A percentile compares a stretch with the other conserved stretches of the same genome.
phyloP scores from a whole-genome alignment of 2,329 filamentous ascomycete species.

The Elsinoe necatrix region DNA sequence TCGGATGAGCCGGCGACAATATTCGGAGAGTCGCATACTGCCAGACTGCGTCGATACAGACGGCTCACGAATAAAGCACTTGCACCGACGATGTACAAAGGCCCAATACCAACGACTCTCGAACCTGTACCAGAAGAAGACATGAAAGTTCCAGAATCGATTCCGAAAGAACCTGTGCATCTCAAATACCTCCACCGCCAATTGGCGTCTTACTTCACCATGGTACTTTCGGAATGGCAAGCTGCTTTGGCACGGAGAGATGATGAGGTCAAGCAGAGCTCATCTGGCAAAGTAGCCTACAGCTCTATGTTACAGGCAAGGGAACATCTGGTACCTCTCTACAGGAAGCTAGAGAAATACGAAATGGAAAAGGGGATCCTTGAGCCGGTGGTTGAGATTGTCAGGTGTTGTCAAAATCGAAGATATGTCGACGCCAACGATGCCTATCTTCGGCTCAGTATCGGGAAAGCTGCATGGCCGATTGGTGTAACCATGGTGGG shows the following conservation, averaged over 20 bases:
- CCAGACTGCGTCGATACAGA: slow-evolving; percentile 61
- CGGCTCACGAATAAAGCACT: slow-evolving; percentile 45
- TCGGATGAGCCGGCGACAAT: slow-evolving; percentile 64
- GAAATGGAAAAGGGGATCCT: slow-evolving; percentile 73
- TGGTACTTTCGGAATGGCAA: slow-evolving; percentile 88
- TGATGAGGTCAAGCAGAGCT: slow-evolving; percentile 56
- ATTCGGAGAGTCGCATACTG: slow-evolving; percentile 72
- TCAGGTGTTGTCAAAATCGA: slow-evolving; percentile 78
- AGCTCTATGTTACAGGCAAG: slow-evolving; percentile 79
- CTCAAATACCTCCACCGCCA: slow-evolving; percentile 73
- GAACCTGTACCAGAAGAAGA: slow-evolving; percentile 72
- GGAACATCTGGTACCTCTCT: slow-evolving; percentile 81
- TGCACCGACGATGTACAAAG: slow-evolving; percentile 49
- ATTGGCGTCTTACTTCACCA: slow-evolving; percentile 88
- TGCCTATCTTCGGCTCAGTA: slow-evolving; percentile 83
- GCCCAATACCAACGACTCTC: slow-evolving; percentile 81
- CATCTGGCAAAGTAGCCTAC: slow-evolving; percentile 71
- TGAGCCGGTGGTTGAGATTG: slow-evolving; percentile 80
- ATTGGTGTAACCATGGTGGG: slow-evolving; percentile 99
- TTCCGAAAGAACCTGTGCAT: slow-evolving; percentile 56
- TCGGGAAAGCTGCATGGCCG: slow-evolving; percentile 69
- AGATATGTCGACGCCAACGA: slow-evolving; percentile 96
- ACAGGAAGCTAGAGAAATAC: slow-evolving; percentile 76
- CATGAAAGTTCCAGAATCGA: slow-evolving; percentile 67
- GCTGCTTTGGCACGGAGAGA: slow-evolving; percentile 58